Evolutionary conservation across 805 yeast species (phyloP), one percentile per base, ranked within the genome.

Genomic region (Millerago galiae): DNA sequence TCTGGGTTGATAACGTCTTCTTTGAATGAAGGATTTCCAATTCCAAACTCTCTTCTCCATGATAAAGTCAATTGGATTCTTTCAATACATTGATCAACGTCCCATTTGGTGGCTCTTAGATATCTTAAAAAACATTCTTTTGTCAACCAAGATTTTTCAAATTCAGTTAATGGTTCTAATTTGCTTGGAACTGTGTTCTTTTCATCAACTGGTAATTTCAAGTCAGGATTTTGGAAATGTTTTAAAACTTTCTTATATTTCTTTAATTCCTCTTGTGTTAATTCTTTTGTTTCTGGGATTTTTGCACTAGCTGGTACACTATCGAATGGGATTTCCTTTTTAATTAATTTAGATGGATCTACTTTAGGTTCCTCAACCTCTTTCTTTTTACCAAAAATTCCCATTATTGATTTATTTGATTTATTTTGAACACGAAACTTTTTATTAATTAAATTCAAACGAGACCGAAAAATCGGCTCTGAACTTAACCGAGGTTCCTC

Each of bases 31-130:
- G 36, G 36, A 28, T 37, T 77, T 17, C 61, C 74, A 29, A 84
- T 81, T 18, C 97, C 97, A 59, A 89, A 90, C 51, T 85, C 91
- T 53, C 97, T 79, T 67, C 99, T 79, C 99, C 99, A 93, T 3
- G 86, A 81, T 16, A 93, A 51, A 0, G 98, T 82, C 17, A 77
- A 75, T 50, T 79, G 83, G 10, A 93, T 70, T 56, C 99, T 76
- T 42, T 74, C 73, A 38, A 80, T 81, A 32, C 95, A 85, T 11
- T 82, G 86, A 25, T 71, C 63, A 1, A 71, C 72, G 26, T 75
- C 71, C 99, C 99, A 93, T 61, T 88, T 91, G 18, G 96, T 84
- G 18, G 99, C 99, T 43, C 97, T 75, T 42, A 91, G 67, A 60
- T 93, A 93, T 59, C 99, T 76, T 55, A 88, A 63, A 44, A 93